Percentiles rank a stretch among this genome's conserved stretches.
These are phyloP conservation scores for Sugiyamaella smithiae DNA, from an alignment of 805 yeast genomes.

Conservation along the genomic window DNA sequence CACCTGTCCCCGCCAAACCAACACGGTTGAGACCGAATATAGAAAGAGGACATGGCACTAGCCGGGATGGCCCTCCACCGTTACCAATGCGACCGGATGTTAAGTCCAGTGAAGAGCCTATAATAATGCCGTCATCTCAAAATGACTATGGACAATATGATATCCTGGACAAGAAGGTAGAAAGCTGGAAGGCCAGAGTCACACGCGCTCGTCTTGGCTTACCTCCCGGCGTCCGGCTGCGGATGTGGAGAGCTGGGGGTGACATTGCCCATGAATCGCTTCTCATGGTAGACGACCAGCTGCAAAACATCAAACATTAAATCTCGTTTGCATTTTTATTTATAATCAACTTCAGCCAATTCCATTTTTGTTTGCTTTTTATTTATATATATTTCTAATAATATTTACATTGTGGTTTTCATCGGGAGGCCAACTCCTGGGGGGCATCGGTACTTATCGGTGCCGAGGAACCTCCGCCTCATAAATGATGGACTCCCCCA, in stretches of 20 bases:
- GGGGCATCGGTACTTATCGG: too few relatives aligned
- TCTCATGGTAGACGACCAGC: not conserved
- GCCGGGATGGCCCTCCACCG: not conserved
- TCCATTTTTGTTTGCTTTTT: too few relatives aligned
- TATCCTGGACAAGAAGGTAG: conserved; percentile 47
- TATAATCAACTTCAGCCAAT: not conserved
- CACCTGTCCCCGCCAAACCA: conserved; percentile 17
- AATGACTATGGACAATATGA: conserved; percentile 29
- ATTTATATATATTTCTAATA: too few relatives aligned
- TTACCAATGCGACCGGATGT: conserved; percentile 18
- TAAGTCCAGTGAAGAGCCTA: conserved; percentile 13
- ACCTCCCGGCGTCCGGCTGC: conserved; percentile 40
- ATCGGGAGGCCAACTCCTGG: too few relatives aligned
- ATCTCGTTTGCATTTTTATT: not conserved
- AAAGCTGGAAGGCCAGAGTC: conserved; percentile 56
- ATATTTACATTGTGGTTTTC: too few relatives aligned
- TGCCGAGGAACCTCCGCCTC: too few relatives aligned
- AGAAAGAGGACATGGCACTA: not conserved
- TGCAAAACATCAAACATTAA: not conserved
- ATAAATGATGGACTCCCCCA: too few relatives aligned
- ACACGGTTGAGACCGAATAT: not conserved
- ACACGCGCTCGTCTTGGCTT: conserved; percentile 41
- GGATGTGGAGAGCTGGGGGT: conserved; percentile 44
- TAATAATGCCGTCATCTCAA: conserved; percentile 27
- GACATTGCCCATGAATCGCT: conserved; percentile 38